These are phyloP conservation scores for Pholiota conissans DNA, from an alignment of 768 basidiomycete genomes.

Conservation along the genomic window DNA sequence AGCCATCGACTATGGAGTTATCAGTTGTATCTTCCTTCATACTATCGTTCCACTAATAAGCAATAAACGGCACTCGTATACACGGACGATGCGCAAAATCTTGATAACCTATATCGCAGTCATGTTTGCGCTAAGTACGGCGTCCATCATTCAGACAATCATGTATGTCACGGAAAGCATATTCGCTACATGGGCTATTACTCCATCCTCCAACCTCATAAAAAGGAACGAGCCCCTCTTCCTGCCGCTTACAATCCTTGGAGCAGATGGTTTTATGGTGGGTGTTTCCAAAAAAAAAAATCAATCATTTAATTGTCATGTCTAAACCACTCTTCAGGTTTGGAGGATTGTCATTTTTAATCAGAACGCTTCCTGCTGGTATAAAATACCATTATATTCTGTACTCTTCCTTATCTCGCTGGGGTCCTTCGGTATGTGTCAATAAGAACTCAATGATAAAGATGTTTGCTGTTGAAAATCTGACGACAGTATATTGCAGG, in stretches of 20 bases:
- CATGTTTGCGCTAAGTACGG: background rate
- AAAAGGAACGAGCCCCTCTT: background rate
- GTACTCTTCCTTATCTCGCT: background rate
- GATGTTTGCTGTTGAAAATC: no score
- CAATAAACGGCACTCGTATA: background rate
- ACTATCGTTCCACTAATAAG: background rate
- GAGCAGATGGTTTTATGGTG: constrained; percentile 4
- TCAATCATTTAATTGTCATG: background rate
- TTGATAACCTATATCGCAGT: background rate
- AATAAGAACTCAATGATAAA: background rate
- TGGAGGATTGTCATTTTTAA: background rate
- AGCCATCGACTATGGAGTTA: background rate
- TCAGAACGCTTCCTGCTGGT: background rate
- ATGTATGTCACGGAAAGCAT: background rate
- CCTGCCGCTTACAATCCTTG: background rate
- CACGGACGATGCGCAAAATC: no score
- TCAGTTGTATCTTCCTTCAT: background rate
- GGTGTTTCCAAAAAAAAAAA: background rate
- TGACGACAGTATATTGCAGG: background rate
- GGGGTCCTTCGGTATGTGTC: background rate
- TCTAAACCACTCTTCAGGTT: background rate
- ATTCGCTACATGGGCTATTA: background rate
- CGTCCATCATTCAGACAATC: background rate
- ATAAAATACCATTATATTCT: background rate
- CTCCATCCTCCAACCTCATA: background rate